Base-by-base conservation (phyloP, 208 protist species). In the Trypanosoma congolense region DNA sequence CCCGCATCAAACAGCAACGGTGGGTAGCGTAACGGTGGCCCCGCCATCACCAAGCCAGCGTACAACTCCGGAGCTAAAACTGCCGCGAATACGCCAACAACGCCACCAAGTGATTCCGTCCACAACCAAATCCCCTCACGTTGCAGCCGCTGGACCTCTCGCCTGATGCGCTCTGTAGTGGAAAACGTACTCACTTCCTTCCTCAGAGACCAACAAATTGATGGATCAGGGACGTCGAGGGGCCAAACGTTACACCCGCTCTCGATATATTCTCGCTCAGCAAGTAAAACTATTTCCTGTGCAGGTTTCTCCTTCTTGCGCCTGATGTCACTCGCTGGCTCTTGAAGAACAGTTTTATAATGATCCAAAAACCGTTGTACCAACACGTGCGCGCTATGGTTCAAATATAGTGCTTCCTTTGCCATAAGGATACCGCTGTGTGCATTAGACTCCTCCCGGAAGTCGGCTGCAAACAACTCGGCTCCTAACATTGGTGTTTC, bases 111-210 rank as follows among this genome's bases (percentile, higher is more conserved):
- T 0, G 84, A 92, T 59, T 89, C 84, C 3, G 72, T 73, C 79
- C 80, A 88, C 0, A 88, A 40, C 81, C 84, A 92, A 26, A 92
- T 56, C 2, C 84, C 84, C 61, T 92, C 80, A 8, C 46, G 40
- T 12, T 66, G 77, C 5, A 85, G 63, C 0, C 10, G 28, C 22
- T 51, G 5, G 26, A 65, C 30, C 84, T 86, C 68, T 80, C 73
- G 26, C 42, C 54, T 52, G 71, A 69, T 18, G 68, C 74, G 48
- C 28, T 61, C 56, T 28, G 43, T 9, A 64, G 56, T 54, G 18
- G 55, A 52, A 56, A 72, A 59, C 25, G 47, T 38, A 54, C 30
- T 42, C 48, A 73, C 61, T 9, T 73, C 19, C 21, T 56, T 58
- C 40, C 31, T 65, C 1, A 56, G 29, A 4, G 52, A 53, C 2